A percentile compares a stretch with the other conserved stretches of the same genome.
Conservation (phyloP, 345 rosid species). For the Euphorbia pulcherrima region DNA sequence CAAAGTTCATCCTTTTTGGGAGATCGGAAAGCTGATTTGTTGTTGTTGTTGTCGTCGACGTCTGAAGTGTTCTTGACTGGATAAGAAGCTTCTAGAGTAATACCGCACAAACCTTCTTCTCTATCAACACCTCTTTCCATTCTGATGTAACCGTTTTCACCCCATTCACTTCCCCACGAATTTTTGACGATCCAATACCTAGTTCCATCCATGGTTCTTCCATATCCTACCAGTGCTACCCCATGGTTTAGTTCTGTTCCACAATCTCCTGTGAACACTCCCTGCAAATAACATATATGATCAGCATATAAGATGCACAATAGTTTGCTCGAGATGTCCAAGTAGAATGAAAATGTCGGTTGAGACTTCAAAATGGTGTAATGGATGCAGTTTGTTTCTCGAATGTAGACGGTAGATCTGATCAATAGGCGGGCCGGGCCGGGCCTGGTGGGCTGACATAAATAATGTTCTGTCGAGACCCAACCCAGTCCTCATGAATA, state of each 20-base stretch:
- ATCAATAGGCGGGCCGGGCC: too few relatives aligned
- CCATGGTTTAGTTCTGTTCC: constrained; percentile 55
- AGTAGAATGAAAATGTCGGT: too few relatives aligned
- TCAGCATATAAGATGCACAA: too few relatives aligned
- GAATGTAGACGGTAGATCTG: too few relatives aligned
- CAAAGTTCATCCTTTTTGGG: constrained; percentile 18
- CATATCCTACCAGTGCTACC: constrained; percentile 51
- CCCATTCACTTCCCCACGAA: constrained; percentile 60
- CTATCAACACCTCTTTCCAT: constrained; percentile 39
- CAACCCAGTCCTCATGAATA: too few relatives aligned
- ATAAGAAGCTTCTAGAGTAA: constrained; percentile 56
- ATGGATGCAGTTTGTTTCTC: too few relatives aligned
- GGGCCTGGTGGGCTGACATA: too few relatives aligned
- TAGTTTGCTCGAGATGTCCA: too few relatives aligned
- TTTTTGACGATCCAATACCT: constrained; percentile 57
- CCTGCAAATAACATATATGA: too few relatives aligned
- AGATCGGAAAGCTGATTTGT: not conserved
- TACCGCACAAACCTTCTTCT: constrained; percentile 44
- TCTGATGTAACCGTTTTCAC: constrained; percentile 52
- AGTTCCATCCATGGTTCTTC: constrained; percentile 32
- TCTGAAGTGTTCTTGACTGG: constrained; percentile 32
- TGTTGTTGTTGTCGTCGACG: too few relatives aligned
- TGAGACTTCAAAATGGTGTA: too few relatives aligned
- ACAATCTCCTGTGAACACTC: constrained; percentile 47
- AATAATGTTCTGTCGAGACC: too few relatives aligned